Evolutionary conservation across 2,329 filamentous ascomycete species (phyloP), one percentile per base, ranked within the genome.

Genomic region (Penicillium brasilianum): DNA sequence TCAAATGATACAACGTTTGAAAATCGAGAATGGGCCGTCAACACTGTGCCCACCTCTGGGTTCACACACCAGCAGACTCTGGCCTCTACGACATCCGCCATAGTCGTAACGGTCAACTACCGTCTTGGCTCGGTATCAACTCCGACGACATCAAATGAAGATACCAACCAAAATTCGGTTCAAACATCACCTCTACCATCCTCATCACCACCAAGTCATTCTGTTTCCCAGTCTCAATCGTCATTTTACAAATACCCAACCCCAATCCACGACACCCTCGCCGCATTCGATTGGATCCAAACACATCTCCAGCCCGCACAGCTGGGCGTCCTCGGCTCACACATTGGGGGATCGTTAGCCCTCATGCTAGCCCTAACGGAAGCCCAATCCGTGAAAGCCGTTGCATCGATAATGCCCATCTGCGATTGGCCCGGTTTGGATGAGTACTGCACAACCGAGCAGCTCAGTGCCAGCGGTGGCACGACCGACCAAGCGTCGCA

Each of bases 301-400:
- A 58, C 69, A 1, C 66, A 70, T 44, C 66, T 79, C n/a, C 61
- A 68, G 34, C 74, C 76, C 7, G 41, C 61, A 4, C 63, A 71
- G 11, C 54, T 79, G 6, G 68, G 68, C 28, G 60, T 78, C 28
- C 68, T 72, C 61, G 77, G 77, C 18, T 72, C 66, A 1, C 74
- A 77, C 57, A 66, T 78, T 28, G 77, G 77, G 25, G 79, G 78
- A 18, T 80, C 77, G 0, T 60, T 81, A 53, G 78, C 78, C 4
- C 61, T 79, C 2, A 80, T 79, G 76, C 72, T 81, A 11, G 74
- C 78, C 0, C 69, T 81, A 18, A 81, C 77, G 10, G 77, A 79
- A 64, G 66, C 76, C 1, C 66, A 68, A 52, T 70, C 66, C 10
- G 61, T 79, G 20, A 64, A 68, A 32, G 74, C 74, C 10, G 67